phyloP scores from a whole-genome alignment of 805 yeast species.

The Candida xyloterini region DNA sequence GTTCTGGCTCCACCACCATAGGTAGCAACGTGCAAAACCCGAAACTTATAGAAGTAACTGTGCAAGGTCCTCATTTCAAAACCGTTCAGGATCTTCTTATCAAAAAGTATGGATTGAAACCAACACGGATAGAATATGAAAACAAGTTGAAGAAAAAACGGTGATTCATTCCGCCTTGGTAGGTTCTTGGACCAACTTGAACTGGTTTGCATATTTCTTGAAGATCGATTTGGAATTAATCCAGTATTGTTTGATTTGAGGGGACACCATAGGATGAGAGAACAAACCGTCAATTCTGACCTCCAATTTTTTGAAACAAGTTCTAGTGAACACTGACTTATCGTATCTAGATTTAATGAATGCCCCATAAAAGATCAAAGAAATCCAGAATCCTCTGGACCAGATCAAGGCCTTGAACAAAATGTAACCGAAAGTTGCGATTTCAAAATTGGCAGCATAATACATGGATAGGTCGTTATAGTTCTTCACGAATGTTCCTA shows the following conservation, averaged over 20 bases:
- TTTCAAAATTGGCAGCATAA: constrained; percentile 58
- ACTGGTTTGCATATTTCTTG: constrained; percentile 20
- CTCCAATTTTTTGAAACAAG: constrained; percentile 61
- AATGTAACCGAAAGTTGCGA: constrained; percentile 25
- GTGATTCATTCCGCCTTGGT: constrained; percentile 14
- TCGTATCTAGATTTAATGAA: constrained; percentile 80
- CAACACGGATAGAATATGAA: constrained; percentile 60
- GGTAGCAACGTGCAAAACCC: constrained; percentile 58
- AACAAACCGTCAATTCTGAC: constrained; percentile 56
- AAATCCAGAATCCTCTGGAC: constrained; percentile 59
- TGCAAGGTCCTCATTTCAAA: constrained; percentile 87
- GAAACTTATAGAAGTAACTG: constrained; percentile 63
- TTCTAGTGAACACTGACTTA: constrained; percentile 67
- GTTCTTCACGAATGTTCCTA: constrained; percentile 45
- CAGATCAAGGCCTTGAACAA: constrained; percentile 46
- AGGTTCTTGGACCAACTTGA: constrained; percentile 12
- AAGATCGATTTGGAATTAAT: constrained; percentile 38
- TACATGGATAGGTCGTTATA: constrained; percentile 60
- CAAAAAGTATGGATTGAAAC: constrained; percentile 58
- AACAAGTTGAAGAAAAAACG: constrained; percentile 58
- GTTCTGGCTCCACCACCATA: constrained; percentile 86
- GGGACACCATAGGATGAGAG: constrained; percentile 53
- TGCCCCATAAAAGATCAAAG: constrained; percentile 49
- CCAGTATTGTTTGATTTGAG: constrained; percentile 49
- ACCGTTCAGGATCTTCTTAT: constrained; percentile 55